Evolutionary conservation across 331 rosid genomes (phyloP).

Genomic region (Pyracantha coccinea): DNA sequence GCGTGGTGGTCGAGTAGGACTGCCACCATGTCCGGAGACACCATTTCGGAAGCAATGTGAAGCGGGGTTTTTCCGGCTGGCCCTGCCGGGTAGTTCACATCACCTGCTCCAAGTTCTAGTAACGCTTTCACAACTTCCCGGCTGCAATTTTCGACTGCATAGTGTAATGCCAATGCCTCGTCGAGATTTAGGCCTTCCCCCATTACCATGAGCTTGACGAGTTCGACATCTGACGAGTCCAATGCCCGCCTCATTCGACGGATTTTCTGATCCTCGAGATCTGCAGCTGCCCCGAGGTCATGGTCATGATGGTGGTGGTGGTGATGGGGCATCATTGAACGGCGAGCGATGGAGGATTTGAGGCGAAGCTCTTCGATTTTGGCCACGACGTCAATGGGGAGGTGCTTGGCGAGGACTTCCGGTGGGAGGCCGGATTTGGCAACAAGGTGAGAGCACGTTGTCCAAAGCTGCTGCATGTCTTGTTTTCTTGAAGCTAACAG

Average conservation of each 20-base stretch:
- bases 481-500: constrained; percentile 93
- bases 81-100: constrained; percentile 75
- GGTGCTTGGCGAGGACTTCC: constrained; percentile 80
- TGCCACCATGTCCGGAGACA: constrained; percentile 62
- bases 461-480: constrained; percentile 98
- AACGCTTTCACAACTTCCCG: constrained; percentile 92
- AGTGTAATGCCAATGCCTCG: constrained; percentile 86
- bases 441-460: constrained; percentile 86
- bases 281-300: constrained; percentile 56
- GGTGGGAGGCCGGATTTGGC: constrained; percentile 92
- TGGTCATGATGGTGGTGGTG: constrained; percentile 38
- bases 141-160: constrained; percentile 88
- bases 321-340: constrained; percentile 46
- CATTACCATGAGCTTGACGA: constrained; percentile 96
- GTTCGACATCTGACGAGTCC: constrained; percentile 90
- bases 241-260: constrained; percentile 84
- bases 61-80: constrained; percentile 80
- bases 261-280: constrained; percentile 88
- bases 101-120: constrained; percentile 90
- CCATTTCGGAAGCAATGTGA: constrained; percentile 66
- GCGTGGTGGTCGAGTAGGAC: constrained; percentile 66
- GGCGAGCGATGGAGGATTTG: constrained; percentile 71
- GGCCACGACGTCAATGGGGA: constrained; percentile 74
- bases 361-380: constrained; percentile 92
- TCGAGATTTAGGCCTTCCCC: constrained; percentile 96